These are phyloP conservation scores for Erysimum cheiri DNA, from an alignment of 441 rosid species.

Conservation along the genomic window DNA sequence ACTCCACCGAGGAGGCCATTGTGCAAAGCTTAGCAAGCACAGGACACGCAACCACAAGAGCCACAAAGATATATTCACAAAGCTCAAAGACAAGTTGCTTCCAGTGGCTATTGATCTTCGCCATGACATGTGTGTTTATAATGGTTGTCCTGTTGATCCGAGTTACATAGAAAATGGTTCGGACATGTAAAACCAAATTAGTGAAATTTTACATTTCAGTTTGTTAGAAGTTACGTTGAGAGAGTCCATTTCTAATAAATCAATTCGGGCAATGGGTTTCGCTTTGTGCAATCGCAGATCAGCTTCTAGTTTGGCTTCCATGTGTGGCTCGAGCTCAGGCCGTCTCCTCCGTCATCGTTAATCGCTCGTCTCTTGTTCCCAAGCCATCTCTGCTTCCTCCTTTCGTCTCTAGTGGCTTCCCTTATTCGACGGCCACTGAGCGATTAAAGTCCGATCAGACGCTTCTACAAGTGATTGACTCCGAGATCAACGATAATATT, in stretches of 20 bases:
- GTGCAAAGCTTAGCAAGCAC: constrained; percentile 92
- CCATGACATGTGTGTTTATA: constrained; percentile 73
- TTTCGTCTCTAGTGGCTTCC: constrained; percentile 32
- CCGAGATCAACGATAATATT: constrained; percentile 64
- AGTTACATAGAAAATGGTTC: constrained; percentile 25
- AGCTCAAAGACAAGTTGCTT: constrained; percentile 84
- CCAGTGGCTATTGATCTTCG: constrained; percentile 79
- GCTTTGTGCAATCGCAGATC: constrained; percentile 59
- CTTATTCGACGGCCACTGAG: constrained; percentile 49
- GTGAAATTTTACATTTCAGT: constrained; percentile 32
- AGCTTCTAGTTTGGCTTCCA: constrained; percentile 50
- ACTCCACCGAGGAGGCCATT: constrained; percentile 84
- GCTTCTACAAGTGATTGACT: constrained; percentile 61
- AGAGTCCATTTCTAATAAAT: constrained; percentile 3
- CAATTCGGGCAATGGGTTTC: constrained; percentile 48
- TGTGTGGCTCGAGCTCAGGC: constrained; percentile 50
- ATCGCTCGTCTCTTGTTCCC: constrained; percentile 33
- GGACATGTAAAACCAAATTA: background rate
- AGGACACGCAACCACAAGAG: constrained; percentile 70
- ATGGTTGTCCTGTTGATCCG: constrained; percentile 90
- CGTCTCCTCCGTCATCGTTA: constrained; percentile 40
- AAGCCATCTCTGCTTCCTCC: constrained; percentile 40
- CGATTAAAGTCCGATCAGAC: constrained; percentile 52
- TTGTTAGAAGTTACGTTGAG: constrained; percentile 22
- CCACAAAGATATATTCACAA: constrained; percentile 63